Base-by-base conservation (phyloP, 2,329 filamentous ascomycete genomes). In the Aspergillus proliferans region DNA sequence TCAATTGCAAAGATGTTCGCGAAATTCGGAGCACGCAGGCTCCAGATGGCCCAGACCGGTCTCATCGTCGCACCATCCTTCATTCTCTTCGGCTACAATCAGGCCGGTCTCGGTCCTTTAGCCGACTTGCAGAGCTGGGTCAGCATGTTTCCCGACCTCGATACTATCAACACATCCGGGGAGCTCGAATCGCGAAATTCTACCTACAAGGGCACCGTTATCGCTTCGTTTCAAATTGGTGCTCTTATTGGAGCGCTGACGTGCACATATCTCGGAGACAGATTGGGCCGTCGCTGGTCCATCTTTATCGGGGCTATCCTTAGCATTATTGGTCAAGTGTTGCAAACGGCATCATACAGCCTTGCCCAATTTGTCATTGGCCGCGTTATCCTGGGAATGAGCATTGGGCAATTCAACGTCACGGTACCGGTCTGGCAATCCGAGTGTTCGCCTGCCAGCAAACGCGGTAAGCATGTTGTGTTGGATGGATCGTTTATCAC, bases 111-210 rank as follows among this genome's bases (percentile, higher is more conserved):
- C n/a, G 58, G 59, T 0, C 55, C 55, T 7, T 50, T 63, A 21
- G 53, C 56, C 9, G 58, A 54, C 8, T 52, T 63, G 14, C 47
- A 57, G 19, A 58, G 54, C 30, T 63, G 55, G 54, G 71, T 82
- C 2, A 58, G 65, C 2, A 67, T 70, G 12, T 83, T 83, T 54
- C 80, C 79, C 0, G 61, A 71, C 33, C 79, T 81, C 52, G 76
- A 82, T 58, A 73, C 78, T 3, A 63, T 70, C 10, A 62, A 68
- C 21, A 60, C 62, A 0, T 51, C 39, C 0, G 62, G 60, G 3
- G 51, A 38, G 0, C 22, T 49, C 2, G 53, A 58, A 24, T 34
- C 53, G 1, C 44, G 54, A 12, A 55, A 63, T 21, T 60, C 59
- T 5, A 60, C 56, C 21, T 46, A 54, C 28, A 63, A 66, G 36